Evolutionary conservation across 176 grass and related monocot genomes (phyloP).

Genomic region (Saccharum spontaneum): DNA sequence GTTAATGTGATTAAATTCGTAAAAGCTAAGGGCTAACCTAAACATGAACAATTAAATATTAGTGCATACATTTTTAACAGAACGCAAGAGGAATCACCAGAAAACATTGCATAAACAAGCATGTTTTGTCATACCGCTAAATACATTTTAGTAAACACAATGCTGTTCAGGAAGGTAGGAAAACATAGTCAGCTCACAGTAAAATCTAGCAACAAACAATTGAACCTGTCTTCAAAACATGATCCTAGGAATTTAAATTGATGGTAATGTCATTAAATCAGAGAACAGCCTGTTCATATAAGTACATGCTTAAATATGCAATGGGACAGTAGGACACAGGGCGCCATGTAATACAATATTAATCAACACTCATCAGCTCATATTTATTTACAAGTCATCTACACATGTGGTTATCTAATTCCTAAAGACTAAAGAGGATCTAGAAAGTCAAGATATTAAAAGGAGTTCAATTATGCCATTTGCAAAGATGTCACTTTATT

Average conservation of each 20-base stretch:
- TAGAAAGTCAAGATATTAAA: neutral
- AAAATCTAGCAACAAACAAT: neutral
- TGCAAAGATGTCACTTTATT: neutral
- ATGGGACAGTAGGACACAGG: neutral
- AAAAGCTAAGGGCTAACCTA: neutral
- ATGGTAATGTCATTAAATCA: slow-evolving; percentile 6
- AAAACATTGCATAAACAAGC: neutral
- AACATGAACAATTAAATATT: neutral
- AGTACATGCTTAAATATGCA: neutral
- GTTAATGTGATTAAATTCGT: neutral
- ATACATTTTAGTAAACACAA: neutral
- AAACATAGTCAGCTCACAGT: neutral
- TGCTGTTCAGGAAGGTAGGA: neutral
- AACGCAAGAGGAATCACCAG: neutral
- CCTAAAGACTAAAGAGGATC: neutral
- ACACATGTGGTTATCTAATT: neutral
- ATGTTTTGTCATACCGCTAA: neutral
- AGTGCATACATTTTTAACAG: neutral
- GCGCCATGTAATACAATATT: neutral
- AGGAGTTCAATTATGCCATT: neutral
- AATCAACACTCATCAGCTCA: neutral
- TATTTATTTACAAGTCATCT: neutral
- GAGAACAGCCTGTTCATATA: neutral
- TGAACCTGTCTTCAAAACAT: neutral
- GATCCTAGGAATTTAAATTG: neutral